Evolutionary conservation across 73 alveolate species (phyloP).

Genomic region (Urostyla sp.): DNA sequence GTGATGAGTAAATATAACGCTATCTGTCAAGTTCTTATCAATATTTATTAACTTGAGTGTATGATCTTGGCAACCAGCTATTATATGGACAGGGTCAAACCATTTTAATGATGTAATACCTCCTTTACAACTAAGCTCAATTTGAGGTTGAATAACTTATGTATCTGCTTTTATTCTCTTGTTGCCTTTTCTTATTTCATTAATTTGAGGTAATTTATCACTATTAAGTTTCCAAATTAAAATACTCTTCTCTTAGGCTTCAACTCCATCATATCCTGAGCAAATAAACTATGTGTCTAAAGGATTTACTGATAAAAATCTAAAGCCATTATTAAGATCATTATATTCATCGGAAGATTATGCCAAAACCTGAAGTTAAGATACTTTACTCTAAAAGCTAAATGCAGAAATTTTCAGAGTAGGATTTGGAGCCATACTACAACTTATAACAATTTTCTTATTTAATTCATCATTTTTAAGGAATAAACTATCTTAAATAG

Average conservation of each 20-base stretch:
- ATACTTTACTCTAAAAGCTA: not conserved
- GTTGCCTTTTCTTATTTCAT: too few species aligned
- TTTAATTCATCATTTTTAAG: constrained; percentile 11
- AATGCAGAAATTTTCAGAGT: constrained; percentile 7
- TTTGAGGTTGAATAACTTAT: not conserved
- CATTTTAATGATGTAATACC: constrained; percentile 21
- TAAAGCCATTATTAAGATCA: not conserved
- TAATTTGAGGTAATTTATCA: not conserved
- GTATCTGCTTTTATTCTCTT: not conserved
- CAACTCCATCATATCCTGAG: not conserved
- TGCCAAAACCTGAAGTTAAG: not conserved
- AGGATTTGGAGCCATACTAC: constrained; percentile 8
- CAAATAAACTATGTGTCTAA: constrained; percentile 3
- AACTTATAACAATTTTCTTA: constrained; percentile 8
- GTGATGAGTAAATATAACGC: constrained; percentile 7
- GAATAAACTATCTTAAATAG: constrained; percentile 1
- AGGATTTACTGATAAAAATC: constrained; percentile 1
- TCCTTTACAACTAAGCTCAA: not conserved
- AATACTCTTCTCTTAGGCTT: not conserved
- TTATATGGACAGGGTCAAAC: constrained; percentile 6
- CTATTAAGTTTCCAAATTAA: constrained; percentile 17
- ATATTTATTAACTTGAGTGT: constrained; percentile 1
- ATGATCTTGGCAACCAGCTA: constrained; percentile 39
- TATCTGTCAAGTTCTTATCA: not conserved
- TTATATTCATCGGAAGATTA: not conserved